Base-by-base conservation (phyloP, 106 monocot genomes). In the Agapanthus africanus region DNA sequence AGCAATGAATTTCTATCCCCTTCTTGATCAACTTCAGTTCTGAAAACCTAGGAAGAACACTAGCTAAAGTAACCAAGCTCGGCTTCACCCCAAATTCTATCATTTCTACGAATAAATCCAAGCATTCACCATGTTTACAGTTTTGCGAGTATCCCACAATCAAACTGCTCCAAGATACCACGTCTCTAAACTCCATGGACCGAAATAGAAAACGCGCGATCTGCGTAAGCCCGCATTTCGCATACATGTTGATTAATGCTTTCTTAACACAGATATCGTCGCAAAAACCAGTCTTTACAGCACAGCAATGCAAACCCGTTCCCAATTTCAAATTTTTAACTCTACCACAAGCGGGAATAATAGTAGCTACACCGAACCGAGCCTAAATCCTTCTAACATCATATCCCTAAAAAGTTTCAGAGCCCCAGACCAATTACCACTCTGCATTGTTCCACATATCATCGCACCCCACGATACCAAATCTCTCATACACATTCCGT, bases 221-320 rank as follows among this genome's bases (percentile, higher is more conserved):
- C 1, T 65, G 3, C 0, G 73, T 64, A 16, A 38, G 11, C n/a
- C 78, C 81, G 25, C 88, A 84, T 70, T 88, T 88, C 16, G 73
- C 68, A 57, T 88, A 88, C 88, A 84, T 88, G 54, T 88, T 84
- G 15, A 88, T 76, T 41, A 85, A 30, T 15, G 88, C 81, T 57
- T 89, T 89, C 1, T 59, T 65, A 33, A 89, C 77, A 30, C 76
- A 85, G 11, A 89, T 37, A 61, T 89, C 79, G 35, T 49, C 38
- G 11, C 11, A 5, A 0, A 82, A 28, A 51, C 85, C 85, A 35
- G 40, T 65, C 47, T 69, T 85, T 1, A 89, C 7, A 19, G 66
- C 74, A 30, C 67, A 79, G 40, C 79, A 74, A 3, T 89, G 82
- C 74, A 89, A 30, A 23, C 65, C 74, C 82, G 72, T 75, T 4